These are phyloP conservation scores for Wickerhamomyces pijperi DNA, from an alignment of 805 yeast species.

Conservation along the genomic window DNA sequence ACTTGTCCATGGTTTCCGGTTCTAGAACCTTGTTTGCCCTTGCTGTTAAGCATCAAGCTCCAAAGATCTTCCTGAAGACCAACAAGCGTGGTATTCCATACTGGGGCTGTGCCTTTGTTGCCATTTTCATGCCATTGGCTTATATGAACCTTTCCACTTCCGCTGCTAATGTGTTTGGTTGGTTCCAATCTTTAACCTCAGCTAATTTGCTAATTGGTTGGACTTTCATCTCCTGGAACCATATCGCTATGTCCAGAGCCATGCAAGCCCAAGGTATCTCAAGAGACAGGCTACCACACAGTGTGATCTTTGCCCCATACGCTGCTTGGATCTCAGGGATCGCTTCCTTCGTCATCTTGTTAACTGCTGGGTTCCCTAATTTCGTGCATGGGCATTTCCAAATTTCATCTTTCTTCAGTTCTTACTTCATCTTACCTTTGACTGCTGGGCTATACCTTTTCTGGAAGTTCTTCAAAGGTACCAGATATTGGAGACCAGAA, in stretches of 20 bases:
- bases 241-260: conserved; percentile 22
- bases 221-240: conserved; percentile 21
- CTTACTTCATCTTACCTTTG: conserved; percentile 16
- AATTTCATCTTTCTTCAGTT: conserved; percentile 5
- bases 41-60: conserved; percentile 26
- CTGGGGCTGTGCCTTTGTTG: conserved; percentile 15
- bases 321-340: conserved; percentile 22
- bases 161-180: conserved; percentile 21
- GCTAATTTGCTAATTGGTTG: conserved; percentile 20
- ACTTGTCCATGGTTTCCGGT: conserved; percentile 17
- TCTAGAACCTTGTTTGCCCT: conserved; percentile 24
- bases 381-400: conserved; percentile 22
- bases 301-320: conserved; percentile 6
- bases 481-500: conserved; percentile 21
- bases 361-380: conserved; percentile 24
- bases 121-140: conserved; percentile 23
- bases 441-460: conserved; percentile 17
- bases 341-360: conserved; percentile 16
- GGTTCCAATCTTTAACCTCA: conserved; percentile 24
- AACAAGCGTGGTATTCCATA: conserved; percentile 22
- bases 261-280: conserved; percentile 24
- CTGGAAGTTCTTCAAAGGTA: conserved; percentile 23
- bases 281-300: conserved; percentile 8
- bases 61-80: conserved; percentile 20
- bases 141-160: conserved; percentile 18